A percentile compares a stretch with the other conserved stretches of the same genome.
Evolutionary conservation across 2,329 filamentous ascomycete genomes (phyloP).

Genomic region (Diaporthe destruens): DNA sequence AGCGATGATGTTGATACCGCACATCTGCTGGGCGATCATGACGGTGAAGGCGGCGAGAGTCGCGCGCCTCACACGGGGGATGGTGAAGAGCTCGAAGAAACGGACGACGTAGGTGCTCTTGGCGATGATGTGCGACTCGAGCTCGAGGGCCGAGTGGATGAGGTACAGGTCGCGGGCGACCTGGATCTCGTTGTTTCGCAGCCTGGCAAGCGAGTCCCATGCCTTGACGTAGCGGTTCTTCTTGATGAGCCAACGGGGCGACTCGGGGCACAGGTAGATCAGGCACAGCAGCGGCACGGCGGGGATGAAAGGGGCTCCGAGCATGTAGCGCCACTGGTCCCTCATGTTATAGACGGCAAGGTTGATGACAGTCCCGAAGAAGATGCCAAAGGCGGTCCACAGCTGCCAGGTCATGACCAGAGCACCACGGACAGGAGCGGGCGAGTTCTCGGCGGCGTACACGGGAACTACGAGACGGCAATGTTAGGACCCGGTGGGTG

Average conservation of each 20-base stretch:
- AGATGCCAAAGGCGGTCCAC: slow-evolving; percentile 65
- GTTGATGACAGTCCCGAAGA: slow-evolving; percentile 72
- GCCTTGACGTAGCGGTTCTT: slow-evolving; percentile 68
- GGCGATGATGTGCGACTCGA: slow-evolving; percentile 52
- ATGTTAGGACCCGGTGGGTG: background rate
- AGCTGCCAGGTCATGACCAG: slow-evolving; percentile 69
- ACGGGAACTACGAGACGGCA: slow-evolving; percentile 61
- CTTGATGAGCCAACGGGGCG: slow-evolving; percentile 75
- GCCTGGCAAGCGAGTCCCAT: slow-evolving; percentile 65
- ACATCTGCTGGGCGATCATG: slow-evolving; percentile 76
- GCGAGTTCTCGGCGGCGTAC: slow-evolving; percentile 66
- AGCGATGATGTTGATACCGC: slow-evolving; percentile 66
- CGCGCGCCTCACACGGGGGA: slow-evolving; percentile 70
- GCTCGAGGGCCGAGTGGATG: slow-evolving; percentile 60
- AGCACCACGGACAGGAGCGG: slow-evolving; percentile 64
- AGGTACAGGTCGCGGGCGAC: slow-evolving; percentile 74
- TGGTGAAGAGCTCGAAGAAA: slow-evolving; percentile 69
- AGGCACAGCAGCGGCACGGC: slow-evolving; percentile 70
- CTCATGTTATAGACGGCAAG: slow-evolving; percentile 72
- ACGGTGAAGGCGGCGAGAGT: slow-evolving; percentile 76
- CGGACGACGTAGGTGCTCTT: slow-evolving; percentile 62
- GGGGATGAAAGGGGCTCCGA: slow-evolving; percentile 75
- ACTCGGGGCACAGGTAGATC: slow-evolving; percentile 74
- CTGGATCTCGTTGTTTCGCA: slow-evolving; percentile 71
- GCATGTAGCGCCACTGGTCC: slow-evolving; percentile 73